A percentile compares a stretch with the other conserved stretches of the same genome.
Conservation (phyloP, 2,329 filamentous ascomycete species). For the Nannizzia gypsea region DNA sequence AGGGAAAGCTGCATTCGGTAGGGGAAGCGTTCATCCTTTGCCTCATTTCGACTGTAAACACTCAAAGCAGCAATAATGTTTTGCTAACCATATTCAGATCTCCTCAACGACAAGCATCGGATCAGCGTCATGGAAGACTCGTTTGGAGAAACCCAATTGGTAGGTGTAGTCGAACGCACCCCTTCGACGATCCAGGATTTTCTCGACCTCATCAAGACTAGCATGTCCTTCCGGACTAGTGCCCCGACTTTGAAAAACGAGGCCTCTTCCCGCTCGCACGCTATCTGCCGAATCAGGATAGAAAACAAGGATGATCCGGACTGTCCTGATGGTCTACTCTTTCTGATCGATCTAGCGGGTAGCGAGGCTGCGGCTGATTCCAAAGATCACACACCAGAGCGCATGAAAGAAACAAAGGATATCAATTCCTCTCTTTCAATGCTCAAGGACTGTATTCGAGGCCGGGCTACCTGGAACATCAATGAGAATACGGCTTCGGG, state of each 20-base stretch:
- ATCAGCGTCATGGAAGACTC: conserved; percentile 1
- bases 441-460: neutral
- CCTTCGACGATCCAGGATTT: neutral
- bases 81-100: neutral
- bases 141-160: neutral
- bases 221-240: neutral
- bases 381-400: neutral
- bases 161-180: neutral
- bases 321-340: neutral
- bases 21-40: neutral
- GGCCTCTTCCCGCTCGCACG: neutral
- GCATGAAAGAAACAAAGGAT: neutral
- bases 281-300: neutral
- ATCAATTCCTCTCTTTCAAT: neutral
- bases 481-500: neutral
- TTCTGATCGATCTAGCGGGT: neutral
- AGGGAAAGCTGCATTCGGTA: neutral
- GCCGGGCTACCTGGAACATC: neutral
- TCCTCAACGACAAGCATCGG: neutral
- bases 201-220: neutral
- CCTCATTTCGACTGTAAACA: too few relatives aligned
- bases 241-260: neutral
- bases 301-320: neutral
- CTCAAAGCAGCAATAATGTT: too few relatives aligned
- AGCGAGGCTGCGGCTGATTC: neutral